Conservation (phyloP, 1,284 basidiomycete species). For the Marasmius oreades region DNA sequence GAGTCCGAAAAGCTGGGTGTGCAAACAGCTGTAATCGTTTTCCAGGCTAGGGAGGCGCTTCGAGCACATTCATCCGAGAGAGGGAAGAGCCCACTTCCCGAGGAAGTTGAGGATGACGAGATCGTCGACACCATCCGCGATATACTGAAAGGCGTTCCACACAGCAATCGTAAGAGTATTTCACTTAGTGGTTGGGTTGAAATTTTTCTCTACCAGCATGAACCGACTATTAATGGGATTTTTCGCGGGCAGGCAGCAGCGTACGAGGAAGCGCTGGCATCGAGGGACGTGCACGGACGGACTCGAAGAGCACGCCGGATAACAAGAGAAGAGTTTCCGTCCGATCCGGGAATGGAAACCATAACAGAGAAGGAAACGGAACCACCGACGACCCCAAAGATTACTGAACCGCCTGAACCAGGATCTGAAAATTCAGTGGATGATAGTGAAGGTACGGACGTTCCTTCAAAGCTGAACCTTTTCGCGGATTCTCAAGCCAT, state of each 20-base stretch:
- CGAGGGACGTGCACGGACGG: slow-evolving; percentile 7
- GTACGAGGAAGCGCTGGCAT: slow-evolving; percentile 13
- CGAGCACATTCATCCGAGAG: slow-evolving; percentile 14
- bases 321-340: slow-evolving; percentile 4
- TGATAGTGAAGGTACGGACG: slow-evolving; percentile 3
- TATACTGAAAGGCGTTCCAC: slow-evolving; percentile 11
- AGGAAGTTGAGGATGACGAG: slow-evolving; percentile 33
- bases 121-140: slow-evolving; percentile 21
- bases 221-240: background rate
- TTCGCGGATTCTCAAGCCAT: background rate
- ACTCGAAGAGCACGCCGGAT: slow-evolving; percentile 9
- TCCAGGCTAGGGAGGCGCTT: slow-evolving; percentile 42
- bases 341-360: slow-evolving; percentile 12
- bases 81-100: slow-evolving; percentile 17
- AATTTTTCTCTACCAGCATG: slow-evolving; percentile 3
- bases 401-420: background rate
- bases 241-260: slow-evolving; percentile 10
- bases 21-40: slow-evolving; percentile 43
- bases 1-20: slow-evolving; percentile 49
- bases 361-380: slow-evolving; percentile 8
- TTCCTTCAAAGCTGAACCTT: background rate
- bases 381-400: slow-evolving; percentile 9
- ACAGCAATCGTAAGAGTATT: slow-evolving; percentile 15
- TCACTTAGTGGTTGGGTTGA: slow-evolving; percentile 13
- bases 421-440: background rate